Conservation (phyloP, 352 stramenopile genomes). For the Phytophthora europaea region DNA sequence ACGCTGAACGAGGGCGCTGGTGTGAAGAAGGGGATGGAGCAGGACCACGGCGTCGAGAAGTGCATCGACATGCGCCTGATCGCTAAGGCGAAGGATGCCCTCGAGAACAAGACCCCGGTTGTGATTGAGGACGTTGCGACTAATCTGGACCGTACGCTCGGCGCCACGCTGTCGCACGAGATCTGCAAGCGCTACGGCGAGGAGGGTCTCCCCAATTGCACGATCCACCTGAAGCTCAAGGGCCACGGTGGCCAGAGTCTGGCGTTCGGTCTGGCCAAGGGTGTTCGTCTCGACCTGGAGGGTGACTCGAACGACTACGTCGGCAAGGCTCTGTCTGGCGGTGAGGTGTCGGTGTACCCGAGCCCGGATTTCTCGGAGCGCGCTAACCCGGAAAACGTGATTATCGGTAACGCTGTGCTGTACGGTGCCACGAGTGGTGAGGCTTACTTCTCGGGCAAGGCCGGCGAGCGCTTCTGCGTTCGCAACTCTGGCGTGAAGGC, state of each 20-base stretch:
- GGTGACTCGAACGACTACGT: slow-evolving; percentile 98
- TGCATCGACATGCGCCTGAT: slow-evolving; percentile 95
- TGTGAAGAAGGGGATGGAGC: slow-evolving; percentile 83
- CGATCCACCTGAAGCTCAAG: slow-evolving; percentile 95
- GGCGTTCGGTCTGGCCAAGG: slow-evolving; percentile 94
- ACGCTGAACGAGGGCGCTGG: slow-evolving; percentile 93
- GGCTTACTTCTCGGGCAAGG: slow-evolving; percentile 96
- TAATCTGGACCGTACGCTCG: slow-evolving; percentile 95
- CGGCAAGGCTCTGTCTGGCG: slow-evolving; percentile 95
- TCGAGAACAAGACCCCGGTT: slow-evolving; percentile 86
- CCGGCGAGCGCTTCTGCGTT: slow-evolving; percentile 97
- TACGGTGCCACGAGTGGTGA: slow-evolving; percentile 95
- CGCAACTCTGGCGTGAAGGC: slow-evolving; percentile 96
- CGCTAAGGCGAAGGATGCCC: slow-evolving; percentile 78
- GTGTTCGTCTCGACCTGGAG: slow-evolving; percentile 92
- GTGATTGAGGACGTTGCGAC: slow-evolving; percentile 77
- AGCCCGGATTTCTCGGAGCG: slow-evolving; percentile 66
- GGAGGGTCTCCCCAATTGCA: slow-evolving; percentile 92
- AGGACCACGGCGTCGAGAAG: slow-evolving; percentile 93
- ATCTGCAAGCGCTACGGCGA: slow-evolving; percentile 95
- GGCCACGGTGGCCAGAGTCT: slow-evolving; percentile 96
- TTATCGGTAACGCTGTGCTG: slow-evolving; percentile 97
- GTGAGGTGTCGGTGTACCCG: slow-evolving; percentile 94
- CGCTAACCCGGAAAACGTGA: slow-evolving; percentile 87
- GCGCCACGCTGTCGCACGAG: slow-evolving; percentile 95